Evolutionary conservation across 495 filamentous ascomycete species (phyloP), one percentile per base, ranked within the genome.

Genomic region (Aspergillus kassunensis): DNA sequence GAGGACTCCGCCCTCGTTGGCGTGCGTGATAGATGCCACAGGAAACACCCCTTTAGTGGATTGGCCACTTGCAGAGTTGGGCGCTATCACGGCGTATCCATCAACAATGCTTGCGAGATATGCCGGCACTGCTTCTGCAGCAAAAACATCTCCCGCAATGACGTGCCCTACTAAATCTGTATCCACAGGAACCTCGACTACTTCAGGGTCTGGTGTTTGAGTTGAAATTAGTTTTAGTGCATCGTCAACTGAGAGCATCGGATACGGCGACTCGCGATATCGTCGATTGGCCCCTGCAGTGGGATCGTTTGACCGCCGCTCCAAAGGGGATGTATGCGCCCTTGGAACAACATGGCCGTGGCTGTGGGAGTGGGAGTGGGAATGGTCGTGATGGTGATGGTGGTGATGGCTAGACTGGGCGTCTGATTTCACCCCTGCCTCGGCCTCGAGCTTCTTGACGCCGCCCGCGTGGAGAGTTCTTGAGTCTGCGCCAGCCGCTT

Each of bases 51-150:
- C 90, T 54, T 84, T 87, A 9, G 83, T 78, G 33, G 81, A 85
- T 4, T 69, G 64, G 0, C 77, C 81, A 7, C 75, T 60, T 9
- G 80, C 69, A 7, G 65, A 58, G 15, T 65, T 61, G 0, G 72
- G 62, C 11, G 69, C 71, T 54, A 74, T 75, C 15, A 97, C 79
- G 3, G 95, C 95, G 62, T 99, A 99, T 10, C 93, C 93, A 63
- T 99, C 93, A 3, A 99, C 95, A 51, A 96, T 99, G 61, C 91
- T 96, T 34, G 93, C 93, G 44, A 88, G 80, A 69, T 89, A 99
- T 6, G 95, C 93, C 4, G 93, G 93, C 0, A 97, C 95, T 12
- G 84, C 74, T 61, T 96, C 91, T 19, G 72, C 63, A 3, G 93
- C 89, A 39, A 75, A 80, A 31, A 97, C 84, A 61, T 95, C 88